These are phyloP conservation scores for Mycena haematopus DNA, from an alignment of 768 basidiomycete species.

Conservation along the genomic window DNA sequence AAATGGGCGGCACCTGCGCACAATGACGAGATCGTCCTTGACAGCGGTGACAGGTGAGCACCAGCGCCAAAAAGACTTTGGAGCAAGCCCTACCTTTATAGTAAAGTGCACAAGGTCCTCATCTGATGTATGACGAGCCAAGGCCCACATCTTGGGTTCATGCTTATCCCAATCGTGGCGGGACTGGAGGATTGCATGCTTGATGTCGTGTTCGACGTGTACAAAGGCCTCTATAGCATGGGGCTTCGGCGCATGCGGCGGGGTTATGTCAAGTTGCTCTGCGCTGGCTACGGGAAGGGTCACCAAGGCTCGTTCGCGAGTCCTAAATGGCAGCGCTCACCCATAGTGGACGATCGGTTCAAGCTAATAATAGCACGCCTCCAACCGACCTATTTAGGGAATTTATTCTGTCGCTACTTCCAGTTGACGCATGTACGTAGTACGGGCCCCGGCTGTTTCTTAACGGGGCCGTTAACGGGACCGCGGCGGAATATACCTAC, in stretches of 20 bases:
- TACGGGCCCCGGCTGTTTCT: no score
- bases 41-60: conserved; percentile 17
- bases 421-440: background rate
- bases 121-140: conserved; percentile 60
- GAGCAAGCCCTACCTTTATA: conserved; percentile 46
- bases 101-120: conserved; percentile 57
- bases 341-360: conserved; percentile 28
- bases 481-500: no score
- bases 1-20: conserved; percentile 44
- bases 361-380: background rate
- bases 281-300: conserved; percentile 51
- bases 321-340: conserved; percentile 23
- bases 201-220: conserved; percentile 59
- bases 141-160: conserved; percentile 74
- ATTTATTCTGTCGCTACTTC: conserved; percentile 3
- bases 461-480: no score
- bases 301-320: background rate
- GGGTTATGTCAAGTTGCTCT: conserved; percentile 64
- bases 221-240: conserved; percentile 75
- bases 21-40: conserved; percentile 47
- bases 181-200: conserved; percentile 68
- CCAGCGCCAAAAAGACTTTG: background rate
- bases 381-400: conserved; percentile 9
- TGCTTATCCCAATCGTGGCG: conserved; percentile 76
- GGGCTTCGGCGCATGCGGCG: conserved; percentile 60